Evolutionary conservation across 495 filamentous ascomycete genomes (phyloP).

Genomic region (Niebla homalea): DNA sequence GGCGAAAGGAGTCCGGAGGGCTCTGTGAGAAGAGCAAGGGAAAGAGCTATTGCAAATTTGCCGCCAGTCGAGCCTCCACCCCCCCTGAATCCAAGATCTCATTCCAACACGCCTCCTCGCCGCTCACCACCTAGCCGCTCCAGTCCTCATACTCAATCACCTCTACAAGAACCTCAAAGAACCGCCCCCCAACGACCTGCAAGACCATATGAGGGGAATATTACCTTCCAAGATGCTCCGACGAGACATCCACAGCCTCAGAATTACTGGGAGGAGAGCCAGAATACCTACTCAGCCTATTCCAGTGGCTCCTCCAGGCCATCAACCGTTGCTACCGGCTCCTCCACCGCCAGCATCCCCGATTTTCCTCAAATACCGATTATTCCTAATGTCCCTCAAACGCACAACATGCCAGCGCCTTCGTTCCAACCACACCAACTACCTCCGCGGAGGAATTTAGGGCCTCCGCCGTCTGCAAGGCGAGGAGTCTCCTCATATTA

Average conservation of each 20-base stretch:
- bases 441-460: constrained; percentile 19
- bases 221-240: constrained; percentile 29
- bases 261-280: constrained; percentile 18
- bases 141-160: constrained; percentile 23
- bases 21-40: constrained; percentile 36
- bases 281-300: constrained; percentile 20
- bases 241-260: constrained; percentile 35
- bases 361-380: constrained; percentile 28
- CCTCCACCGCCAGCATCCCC: constrained; percentile 31
- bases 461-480: constrained; percentile 45
- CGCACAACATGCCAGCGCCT: constrained; percentile 18
- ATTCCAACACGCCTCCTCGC: constrained; percentile 20
- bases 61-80: constrained; percentile 22
- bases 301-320: constrained; percentile 24
- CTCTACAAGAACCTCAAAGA: constrained; percentile 31
- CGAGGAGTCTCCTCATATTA: constrained; percentile 65
- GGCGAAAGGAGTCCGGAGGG: constrained; percentile 18
- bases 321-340: constrained; percentile 24
- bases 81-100: constrained; percentile 10
- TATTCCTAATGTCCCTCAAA: constrained; percentile 35
- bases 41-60: constrained; percentile 38
- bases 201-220: constrained; percentile 46
- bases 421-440: constrained; percentile 13
- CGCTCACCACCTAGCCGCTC: constrained; percentile 26
- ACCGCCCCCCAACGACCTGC: constrained; percentile 55